Evolutionary conservation across 192 early-diverging fungal species (phyloP), one percentile per base, ranked within the genome.

Genomic region (Gigaspora rosea): DNA sequence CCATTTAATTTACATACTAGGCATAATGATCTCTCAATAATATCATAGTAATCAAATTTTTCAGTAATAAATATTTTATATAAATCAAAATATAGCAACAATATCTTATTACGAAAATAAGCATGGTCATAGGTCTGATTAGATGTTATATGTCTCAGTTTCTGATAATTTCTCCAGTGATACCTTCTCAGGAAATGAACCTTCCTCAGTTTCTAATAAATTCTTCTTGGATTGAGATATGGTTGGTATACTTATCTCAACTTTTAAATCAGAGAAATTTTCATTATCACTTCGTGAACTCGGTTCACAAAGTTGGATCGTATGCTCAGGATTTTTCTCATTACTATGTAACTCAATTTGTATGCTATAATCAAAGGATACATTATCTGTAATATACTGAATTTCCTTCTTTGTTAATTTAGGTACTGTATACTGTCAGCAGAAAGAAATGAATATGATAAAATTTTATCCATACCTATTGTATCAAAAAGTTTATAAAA

Each of bases 41-140:
- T 67, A 36, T 27, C 65, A 41, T 67, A 67, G n/a, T 48, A 48
- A 67, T 67, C 64, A 67, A 41, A 32, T 36, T 67, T 67, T 67
- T 67, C 65, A 67, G 32, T 47, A 41, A 32, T 67, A 67, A 67
- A 67, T 67, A 16, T 7, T 67, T 41, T 67, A 67, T 67, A 67
- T 33, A 66, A 47, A 66, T 67, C 35, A 67, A 35, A 67, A 67
- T 67, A 67, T 67, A 8, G 27, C 1, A 8, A 32, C 65, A 67
- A 67, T 67, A 27, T 67, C 2, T 67, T 67, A 41, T 67, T 67
- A 67, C 65, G 65, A 41, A 67, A 67, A n/a, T 67, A 67, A 67
- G 35, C 35, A 67, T 41, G 35, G 65, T 67, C 65, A 41, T 67
- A 6, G 20, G 41, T 66, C 33, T 35, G 32, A 33, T 33, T 66